Base-by-base conservation (phyloP, 352 stramenopile species). In the Phytophthora pisi region DNA sequence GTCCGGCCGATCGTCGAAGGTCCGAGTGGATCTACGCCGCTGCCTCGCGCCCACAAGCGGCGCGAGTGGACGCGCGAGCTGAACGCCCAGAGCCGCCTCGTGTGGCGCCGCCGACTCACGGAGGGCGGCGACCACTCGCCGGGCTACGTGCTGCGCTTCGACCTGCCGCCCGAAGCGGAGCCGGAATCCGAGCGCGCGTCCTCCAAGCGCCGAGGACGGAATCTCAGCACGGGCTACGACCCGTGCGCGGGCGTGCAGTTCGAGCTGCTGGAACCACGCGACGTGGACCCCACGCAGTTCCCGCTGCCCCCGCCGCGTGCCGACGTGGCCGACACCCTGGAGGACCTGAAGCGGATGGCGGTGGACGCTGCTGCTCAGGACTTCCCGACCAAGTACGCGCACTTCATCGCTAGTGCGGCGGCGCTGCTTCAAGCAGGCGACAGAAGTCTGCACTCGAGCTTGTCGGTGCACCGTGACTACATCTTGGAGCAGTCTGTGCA, bases 401-500 rank as follows among this genome's bases (percentile, higher is more conserved):
- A 82, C 45, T 84, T 88, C 51, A 66, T 81, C 61, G 34, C 49
- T 28, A 62, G 49, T 47, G 66, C 64, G 38, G 55, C 70, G 26
- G 11, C 20, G 18, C 36, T 77, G 24, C 28, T 76, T 30, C 66
- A 68, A 64, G 53, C 40, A 43, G 59, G 38, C 11, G 59, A 61
- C 26, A 16, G 30, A 4, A 24, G 23, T 10, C 15, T 45, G n/a
- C 47, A 24, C 4, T 70, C 59, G 0, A 70, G 53, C 28, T 31
- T 80, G 6, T 62, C 60, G 2, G 59, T 88, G 23, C 66, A 78
- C 23, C 64, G 73, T 52, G 65, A 82, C 43, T 79, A 71, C 40
- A 18, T 92, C 38, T 20, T 91, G 1, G 72, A 87, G 28, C 71
- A 92, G 57, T 89, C 83, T 6, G 63, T 91, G 15, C 70, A 90